Percentiles rank a stretch among this genome's conserved stretches.
These are phyloP conservation scores for Elongisporangium prolatum DNA, from an alignment of 352 stramenopile species.

Conservation along the genomic window DNA sequence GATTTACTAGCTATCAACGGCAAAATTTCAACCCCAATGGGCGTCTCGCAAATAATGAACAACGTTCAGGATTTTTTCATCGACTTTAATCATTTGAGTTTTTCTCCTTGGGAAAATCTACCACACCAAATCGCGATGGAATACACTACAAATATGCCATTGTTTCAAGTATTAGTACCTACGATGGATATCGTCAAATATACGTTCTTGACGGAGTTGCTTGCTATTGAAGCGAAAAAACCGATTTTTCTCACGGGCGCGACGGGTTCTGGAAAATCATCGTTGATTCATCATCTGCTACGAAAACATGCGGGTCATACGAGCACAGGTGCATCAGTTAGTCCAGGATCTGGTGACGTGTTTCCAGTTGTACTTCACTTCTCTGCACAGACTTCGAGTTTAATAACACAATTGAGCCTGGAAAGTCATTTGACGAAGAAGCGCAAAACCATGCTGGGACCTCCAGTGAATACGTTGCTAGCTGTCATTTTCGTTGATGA, in stretches of 20 bases:
- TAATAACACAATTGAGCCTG: slow-evolving; percentile 78
- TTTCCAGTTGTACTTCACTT: slow-evolving; percentile 72
- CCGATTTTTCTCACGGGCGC: slow-evolving; percentile 86
- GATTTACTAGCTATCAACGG: slow-evolving; percentile 50
- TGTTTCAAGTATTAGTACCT: slow-evolving; percentile 61
- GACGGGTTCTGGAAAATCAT: slow-evolving; percentile 87
- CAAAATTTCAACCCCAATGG: slow-evolving; percentile 36
- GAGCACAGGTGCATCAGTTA: slow-evolving; percentile 1
- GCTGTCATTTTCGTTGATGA: slow-evolving; percentile 90
- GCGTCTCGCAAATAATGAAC: slow-evolving; percentile 37
- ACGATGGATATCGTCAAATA: slow-evolving; percentile 67
- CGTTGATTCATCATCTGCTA: slow-evolving; percentile 76
- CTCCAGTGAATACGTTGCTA: slow-evolving; percentile 61
- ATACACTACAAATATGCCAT: slow-evolving; percentile 15
- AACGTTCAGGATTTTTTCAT: slow-evolving; percentile 71
- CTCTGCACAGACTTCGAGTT: slow-evolving; percentile 82
- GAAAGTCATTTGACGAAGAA: slow-evolving; percentile 91
- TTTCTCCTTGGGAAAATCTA: slow-evolving; percentile 47
- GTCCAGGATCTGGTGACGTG: slow-evolving; percentile 22
- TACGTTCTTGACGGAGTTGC: slow-evolving; percentile 44
- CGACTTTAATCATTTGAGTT: slow-evolving; percentile 57
- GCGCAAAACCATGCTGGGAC: slow-evolving; percentile 88
- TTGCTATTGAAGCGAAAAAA: slow-evolving; percentile 51
- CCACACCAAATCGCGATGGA: slow-evolving; percentile 12
- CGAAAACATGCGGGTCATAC: slow-evolving; percentile 15